Percentiles rank a stretch among this genome's conserved stretches.
Evolutionary conservation across 148 eudicot genomes (phyloP).

Genomic region (Chenopodium berlandieri): DNA sequence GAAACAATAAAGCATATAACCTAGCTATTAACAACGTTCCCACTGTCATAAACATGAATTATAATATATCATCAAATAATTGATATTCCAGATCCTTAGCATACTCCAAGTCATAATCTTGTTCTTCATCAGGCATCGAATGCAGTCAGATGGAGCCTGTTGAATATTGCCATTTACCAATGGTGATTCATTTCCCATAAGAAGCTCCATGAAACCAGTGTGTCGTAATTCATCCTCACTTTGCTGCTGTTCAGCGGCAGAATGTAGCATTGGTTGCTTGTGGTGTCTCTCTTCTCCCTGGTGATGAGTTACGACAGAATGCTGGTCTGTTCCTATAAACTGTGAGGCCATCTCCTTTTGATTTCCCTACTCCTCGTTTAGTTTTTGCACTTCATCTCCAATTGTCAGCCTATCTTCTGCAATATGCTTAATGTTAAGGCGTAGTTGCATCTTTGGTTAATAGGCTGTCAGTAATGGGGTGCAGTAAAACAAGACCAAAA

Average conservation of each 20-base stretch:
- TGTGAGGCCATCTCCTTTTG: conserved; percentile 54
- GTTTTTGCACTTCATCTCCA: conserved; percentile 52
- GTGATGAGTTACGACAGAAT: conserved; percentile 5
- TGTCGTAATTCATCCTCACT: conserved; percentile 10
- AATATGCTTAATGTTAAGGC: conserved; percentile 37
- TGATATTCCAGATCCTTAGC: conserved; percentile 24
- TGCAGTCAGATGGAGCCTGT: background rate
- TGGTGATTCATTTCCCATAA: conserved; percentile 22
- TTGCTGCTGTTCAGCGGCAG: conserved; percentile 1
- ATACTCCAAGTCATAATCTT: conserved; percentile 26
- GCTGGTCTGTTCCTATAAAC: conserved; percentile 36
- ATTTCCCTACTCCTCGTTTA: conserved; percentile 51
- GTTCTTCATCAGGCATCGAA: background rate
- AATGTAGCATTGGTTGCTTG: conserved; percentile 7
- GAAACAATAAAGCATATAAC: background rate
- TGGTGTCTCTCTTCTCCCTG: conserved; percentile 4
- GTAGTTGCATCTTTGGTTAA: background rate
- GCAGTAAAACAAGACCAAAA: background rate
- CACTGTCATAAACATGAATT: background rate
- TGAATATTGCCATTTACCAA: background rate
- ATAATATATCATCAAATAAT: conserved; percentile 1
- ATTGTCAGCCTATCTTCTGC: conserved; percentile 46
- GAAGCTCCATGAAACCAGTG: conserved; percentile 25
- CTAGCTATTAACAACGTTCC: background rate
- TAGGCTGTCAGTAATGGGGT: background rate